A percentile compares a stretch with the other conserved stretches of the same genome.
Evolutionary conservation across 768 basidiomycete species (phyloP).

Genomic region (Suillus americanus): DNA sequence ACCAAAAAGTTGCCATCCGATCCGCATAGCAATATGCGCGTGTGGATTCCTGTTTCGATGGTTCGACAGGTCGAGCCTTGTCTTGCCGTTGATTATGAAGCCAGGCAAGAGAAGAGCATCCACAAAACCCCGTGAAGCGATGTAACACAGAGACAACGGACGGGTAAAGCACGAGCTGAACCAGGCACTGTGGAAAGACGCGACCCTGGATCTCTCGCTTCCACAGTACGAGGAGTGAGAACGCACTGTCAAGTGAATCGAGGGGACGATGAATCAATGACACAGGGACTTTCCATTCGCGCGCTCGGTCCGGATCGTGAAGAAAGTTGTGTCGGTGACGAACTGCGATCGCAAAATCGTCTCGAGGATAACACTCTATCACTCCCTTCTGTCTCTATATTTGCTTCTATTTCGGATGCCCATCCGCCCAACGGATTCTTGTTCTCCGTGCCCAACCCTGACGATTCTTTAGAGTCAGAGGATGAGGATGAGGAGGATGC

Average conservation of each 20-base stretch:
- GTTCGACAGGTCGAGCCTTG: slow-evolving; percentile 41
- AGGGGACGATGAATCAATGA: not conserved
- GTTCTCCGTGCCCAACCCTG: slow-evolving; percentile 25
- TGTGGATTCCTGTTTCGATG: slow-evolving; percentile 46
- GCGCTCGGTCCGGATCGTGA: not conserved
- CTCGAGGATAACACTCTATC: not conserved
- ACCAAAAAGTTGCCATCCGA: slow-evolving; percentile 28
- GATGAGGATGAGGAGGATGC: not conserved
- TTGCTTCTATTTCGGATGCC: not conserved
- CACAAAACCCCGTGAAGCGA: slow-evolving; percentile 28
- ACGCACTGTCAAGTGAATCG: not conserved
- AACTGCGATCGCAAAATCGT: not conserved
- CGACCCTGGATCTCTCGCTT: not conserved
- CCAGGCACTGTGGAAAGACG: not conserved
- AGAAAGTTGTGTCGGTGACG: not conserved
- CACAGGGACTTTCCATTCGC: not conserved
- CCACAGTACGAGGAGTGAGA: slow-evolving; percentile 6
- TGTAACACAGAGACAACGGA: slow-evolving; percentile 12
- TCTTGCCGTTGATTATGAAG: slow-evolving; percentile 36
- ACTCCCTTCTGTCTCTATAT: not conserved
- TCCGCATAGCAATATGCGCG: slow-evolving; percentile 28
- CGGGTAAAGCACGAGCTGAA: slow-evolving; percentile 2
- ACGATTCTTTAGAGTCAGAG: slow-evolving; percentile 12
- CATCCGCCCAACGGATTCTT: slow-evolving; percentile 12
- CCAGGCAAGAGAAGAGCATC: slow-evolving; percentile 10